A percentile compares a stretch with the other conserved stretches of the same genome.
phyloP scores from a whole-genome alignment of 2,329 filamentous ascomycete species.

The Tolypocladium capitatum region DNA sequence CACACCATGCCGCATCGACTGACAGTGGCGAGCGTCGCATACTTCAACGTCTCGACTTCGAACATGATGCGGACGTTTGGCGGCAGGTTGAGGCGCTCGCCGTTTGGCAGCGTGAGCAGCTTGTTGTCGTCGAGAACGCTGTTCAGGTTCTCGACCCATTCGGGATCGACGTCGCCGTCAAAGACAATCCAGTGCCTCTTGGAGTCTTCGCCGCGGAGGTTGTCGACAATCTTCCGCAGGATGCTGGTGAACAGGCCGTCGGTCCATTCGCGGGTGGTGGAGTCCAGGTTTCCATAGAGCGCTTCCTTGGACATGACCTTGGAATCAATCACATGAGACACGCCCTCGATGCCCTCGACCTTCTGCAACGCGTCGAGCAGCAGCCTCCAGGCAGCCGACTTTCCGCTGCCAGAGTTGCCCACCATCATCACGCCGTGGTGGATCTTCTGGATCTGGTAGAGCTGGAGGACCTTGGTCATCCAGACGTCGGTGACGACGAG shows the following conservation, averaged over 20 bases:
- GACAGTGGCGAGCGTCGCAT: constrained; percentile 95
- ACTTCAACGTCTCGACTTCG: constrained; percentile 94
- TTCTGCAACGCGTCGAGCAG: constrained; percentile 82
- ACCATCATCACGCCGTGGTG: constrained; percentile 99
- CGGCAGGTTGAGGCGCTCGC: constrained; percentile 90
- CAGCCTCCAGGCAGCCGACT: constrained; percentile 89
- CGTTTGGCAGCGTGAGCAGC: constrained; percentile 88
- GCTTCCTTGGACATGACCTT: constrained; percentile 99
- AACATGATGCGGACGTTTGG: constrained; percentile 98
- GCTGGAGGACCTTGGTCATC: constrained; percentile 94
- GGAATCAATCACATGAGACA: constrained; percentile 94
- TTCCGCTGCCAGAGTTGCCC: constrained; percentile 91
- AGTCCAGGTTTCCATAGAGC: constrained; percentile 88
- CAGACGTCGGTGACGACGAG: constrained; percentile 85
- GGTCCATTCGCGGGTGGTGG: constrained; percentile 96
- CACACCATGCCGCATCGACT: constrained; percentile 99
- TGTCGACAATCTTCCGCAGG: constrained; percentile 95
- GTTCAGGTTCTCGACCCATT: constrained; percentile 99
- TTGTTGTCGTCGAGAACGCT: constrained; percentile 99
- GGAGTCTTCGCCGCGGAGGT: constrained; percentile 87
- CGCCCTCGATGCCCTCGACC: constrained; percentile 82
- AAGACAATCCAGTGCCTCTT: constrained; percentile 99
- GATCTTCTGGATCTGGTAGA: constrained; percentile 95
- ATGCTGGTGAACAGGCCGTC: constrained; percentile 98
- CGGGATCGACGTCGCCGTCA: constrained; percentile 95